Base-by-base conservation (phyloP, 2,329 filamentous ascomycete genomes). In the Pseudogymnoascus sp. region DNA sequence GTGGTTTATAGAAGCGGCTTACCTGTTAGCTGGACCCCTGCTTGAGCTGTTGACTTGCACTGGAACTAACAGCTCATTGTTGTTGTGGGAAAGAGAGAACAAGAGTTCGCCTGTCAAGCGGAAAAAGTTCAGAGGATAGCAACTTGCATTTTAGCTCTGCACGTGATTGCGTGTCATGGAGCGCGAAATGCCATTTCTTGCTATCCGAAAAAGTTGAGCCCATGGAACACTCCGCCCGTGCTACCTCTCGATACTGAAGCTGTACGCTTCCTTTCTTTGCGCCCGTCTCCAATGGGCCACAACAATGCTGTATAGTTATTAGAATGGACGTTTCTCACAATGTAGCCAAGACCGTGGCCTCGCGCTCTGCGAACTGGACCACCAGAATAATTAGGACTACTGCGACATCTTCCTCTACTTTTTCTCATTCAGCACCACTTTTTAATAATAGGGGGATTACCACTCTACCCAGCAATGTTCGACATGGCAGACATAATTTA, bases 301-400 rank as follows among this genome's bases (percentile, higher is more conserved):
- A 56, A 56, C 16, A 18, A 56, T 56, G 49, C 28, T 11, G 49
- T 9, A n/a, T 56, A 56, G 49, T 21, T 56, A 56, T 56, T 56
- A 56, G 49, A 56, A 60, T 60, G 59, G 59, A 60, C 38, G 38
- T 60, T 40, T 60, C 59, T 38, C 34, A 36, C 34, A 40, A 60
- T 60, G 59, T 60, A 60, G 34, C 59, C 14, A 60, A 38, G 59
- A 42, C 59, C 34, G 59, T 60, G 34, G 59, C 59, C 21, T 56
- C 49, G n/a, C 34, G 59, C 36, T 40, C 59, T 25, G 38, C 34
- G 59, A 60, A 60, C 38, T 60, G 59, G 59, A 56, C 49, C 28
- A 5, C 49, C 28, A 56, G 49, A 34, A 56, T 56, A 56, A 56
- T 34, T 21, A 21, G 49, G 49, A 34, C 49, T 5, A 34, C 49